Conservation (phyloP, 768 basidiomycete species). For the Botryobasidium botryosum region DNA sequence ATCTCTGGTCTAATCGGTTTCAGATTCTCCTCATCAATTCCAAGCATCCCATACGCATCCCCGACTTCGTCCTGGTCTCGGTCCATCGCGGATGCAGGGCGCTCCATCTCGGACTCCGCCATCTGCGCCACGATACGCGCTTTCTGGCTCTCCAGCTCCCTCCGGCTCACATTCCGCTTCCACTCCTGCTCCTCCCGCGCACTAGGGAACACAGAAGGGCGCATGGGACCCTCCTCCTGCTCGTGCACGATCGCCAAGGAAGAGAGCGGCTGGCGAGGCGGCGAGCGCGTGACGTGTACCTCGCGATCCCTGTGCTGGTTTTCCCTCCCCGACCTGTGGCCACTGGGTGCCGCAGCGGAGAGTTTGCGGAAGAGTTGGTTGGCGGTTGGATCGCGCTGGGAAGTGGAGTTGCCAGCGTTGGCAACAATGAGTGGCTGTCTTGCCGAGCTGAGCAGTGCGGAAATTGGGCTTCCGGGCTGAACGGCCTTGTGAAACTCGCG, state of each 20-base stretch:
- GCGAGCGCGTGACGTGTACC: not conserved
- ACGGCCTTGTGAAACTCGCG: conserved; percentile 94
- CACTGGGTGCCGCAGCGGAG: not conserved
- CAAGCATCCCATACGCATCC: no score
- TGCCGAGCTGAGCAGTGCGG: conserved; percentile 73
- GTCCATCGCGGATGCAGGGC: conserved; percentile 16
- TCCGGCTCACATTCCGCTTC: conserved; percentile 29
- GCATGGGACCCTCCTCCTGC: conserved; percentile 25
- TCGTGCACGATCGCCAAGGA: conserved; percentile 21
- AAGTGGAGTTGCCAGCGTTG: conserved; percentile 10
- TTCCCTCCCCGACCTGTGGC: not conserved
- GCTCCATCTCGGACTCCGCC: conserved; percentile 35
- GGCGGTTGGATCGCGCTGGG: not conserved
- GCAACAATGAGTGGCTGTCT: conserved; percentile 70
- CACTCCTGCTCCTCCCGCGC: conserved; percentile 5
- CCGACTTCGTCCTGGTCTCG: conserved; percentile 2
- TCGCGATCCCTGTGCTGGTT: no score
- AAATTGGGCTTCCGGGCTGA: conserved; percentile 87
- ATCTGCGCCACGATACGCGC: conserved; percentile 89
- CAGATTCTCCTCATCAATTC: no score
- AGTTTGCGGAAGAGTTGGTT: not conserved
- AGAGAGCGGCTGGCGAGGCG: not conserved
- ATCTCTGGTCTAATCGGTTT: no score
- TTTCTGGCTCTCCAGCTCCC: conserved; percentile 81
- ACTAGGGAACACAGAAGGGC: conserved; percentile 2